Percentiles rank a stretch among this genome's conserved stretches.
Evolutionary conservation across 257 asterid genomes (phyloP).

Genomic region (Ilex aquifolium): DNA sequence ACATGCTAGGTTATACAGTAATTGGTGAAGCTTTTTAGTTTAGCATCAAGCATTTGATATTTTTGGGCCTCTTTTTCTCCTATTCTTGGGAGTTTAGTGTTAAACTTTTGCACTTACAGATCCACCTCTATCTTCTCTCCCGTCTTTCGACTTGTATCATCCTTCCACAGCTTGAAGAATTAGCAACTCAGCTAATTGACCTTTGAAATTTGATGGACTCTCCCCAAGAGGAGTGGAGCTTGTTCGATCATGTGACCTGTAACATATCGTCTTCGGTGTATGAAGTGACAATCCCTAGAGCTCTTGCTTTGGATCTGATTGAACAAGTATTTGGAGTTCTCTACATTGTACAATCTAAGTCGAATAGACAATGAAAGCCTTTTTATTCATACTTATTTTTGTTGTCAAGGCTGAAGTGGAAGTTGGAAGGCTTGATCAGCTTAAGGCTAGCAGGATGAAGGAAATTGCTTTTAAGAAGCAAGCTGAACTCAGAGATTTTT

Average conservation of each 20-base stretch:
- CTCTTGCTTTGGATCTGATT: slow-evolving; percentile 80
- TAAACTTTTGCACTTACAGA: too few species aligned
- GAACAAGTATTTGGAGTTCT: slow-evolving; percentile 51
- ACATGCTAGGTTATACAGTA: too few species aligned
- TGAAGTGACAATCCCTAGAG: slow-evolving; percentile 77
- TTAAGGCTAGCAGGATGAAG: neutral
- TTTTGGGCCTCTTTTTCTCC: too few species aligned
- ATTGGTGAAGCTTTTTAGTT: too few species aligned
- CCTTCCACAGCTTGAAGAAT: slow-evolving; percentile 79
- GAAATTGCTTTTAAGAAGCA: neutral
- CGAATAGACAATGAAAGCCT: neutral
- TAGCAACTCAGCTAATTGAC: slow-evolving; percentile 55
- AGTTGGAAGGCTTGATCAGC: neutral
- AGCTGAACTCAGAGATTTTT: neutral
- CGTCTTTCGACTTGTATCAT: slow-evolving; percentile 8
- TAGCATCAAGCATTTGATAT: too few species aligned
- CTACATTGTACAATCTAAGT: neutral
- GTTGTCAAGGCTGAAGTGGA: neutral
- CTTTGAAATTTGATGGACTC: slow-evolving; percentile 68
- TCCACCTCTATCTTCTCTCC: too few species aligned
- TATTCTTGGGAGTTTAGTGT: too few species aligned
- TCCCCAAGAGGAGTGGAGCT: slow-evolving; percentile 57
- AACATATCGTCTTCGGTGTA: slow-evolving; percentile 85
- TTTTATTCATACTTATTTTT: slow-evolving; percentile 1
- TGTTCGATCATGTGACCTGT: slow-evolving; percentile 69